phyloP scores from a whole-genome alignment of 805 yeast species.

The Nakazawaea sp. region DNA sequence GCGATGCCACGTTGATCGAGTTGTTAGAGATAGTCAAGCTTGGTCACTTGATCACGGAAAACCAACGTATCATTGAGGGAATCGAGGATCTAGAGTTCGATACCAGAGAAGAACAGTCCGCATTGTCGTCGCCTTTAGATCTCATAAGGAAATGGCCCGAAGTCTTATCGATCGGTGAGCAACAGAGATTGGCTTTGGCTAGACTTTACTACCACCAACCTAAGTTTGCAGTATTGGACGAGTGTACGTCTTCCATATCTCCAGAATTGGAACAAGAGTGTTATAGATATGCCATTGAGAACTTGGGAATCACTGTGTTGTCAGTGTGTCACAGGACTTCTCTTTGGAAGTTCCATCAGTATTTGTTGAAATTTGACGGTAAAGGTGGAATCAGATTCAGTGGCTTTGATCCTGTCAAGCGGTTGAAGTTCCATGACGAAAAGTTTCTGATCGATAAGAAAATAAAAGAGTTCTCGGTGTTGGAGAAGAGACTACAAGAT shows the following conservation, averaged over 20 bases:
- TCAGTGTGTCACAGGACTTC: slow-evolving; percentile 93
- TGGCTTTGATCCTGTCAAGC: slow-evolving; percentile 58
- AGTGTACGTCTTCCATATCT: slow-evolving; percentile 91
- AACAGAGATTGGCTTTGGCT: slow-evolving; percentile 90
- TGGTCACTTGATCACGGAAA: slow-evolving; percentile 46
- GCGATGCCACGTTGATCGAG: slow-evolving; percentile 43
- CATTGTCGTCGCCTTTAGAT: slow-evolving; percentile 44
- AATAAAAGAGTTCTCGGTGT: slow-evolving; percentile 61
- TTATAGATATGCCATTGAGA: slow-evolving; percentile 71
- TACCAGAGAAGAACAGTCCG: not conserved
- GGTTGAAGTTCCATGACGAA: slow-evolving; percentile 75
- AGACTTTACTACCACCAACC: slow-evolving; percentile 88
- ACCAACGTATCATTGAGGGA: slow-evolving; percentile 14
- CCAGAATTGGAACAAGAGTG: slow-evolving; percentile 86
- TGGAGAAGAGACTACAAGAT: slow-evolving; percentile 61
- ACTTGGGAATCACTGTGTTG: slow-evolving; percentile 69
- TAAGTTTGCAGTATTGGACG: slow-evolving; percentile 90
- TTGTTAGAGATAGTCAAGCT: slow-evolving; percentile 53
- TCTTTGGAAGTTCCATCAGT: slow-evolving; percentile 85
- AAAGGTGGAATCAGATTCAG: slow-evolving; percentile 43
- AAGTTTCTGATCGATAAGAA: slow-evolving; percentile 61
- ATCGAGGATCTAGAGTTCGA: slow-evolving; percentile 1
- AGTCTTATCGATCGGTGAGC: slow-evolving; percentile 84
- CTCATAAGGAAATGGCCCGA: slow-evolving; percentile 79
- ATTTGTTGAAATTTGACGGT: slow-evolving; percentile 81